phyloP scores from a whole-genome alignment of 169 alveolate genomes.

The Plasmodium billcollinsi region DNA sequence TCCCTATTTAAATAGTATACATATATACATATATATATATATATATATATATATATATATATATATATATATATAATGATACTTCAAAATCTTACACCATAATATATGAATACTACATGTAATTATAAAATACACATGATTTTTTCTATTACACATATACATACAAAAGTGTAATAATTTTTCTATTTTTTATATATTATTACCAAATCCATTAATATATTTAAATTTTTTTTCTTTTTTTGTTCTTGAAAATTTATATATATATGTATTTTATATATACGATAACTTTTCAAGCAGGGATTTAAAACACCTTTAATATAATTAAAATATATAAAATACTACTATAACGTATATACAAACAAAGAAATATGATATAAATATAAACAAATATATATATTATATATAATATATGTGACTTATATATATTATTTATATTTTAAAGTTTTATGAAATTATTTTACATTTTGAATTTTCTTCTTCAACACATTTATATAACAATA shows the following conservation, averaged over 20 bases:
- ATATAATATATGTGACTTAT: no score
- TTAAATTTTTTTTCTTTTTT: background rate
- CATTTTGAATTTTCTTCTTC: no score
- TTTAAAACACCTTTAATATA: no score
- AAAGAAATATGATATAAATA: no score
- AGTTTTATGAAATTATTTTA: no score
- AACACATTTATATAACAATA: no score
- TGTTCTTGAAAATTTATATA: background rate
- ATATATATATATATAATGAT: background rate
- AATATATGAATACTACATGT: no score
- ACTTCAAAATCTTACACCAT: background rate
- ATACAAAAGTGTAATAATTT: background rate
- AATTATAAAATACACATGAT: no score
- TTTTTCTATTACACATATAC: background rate
- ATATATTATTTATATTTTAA: no score
- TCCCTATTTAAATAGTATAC: conserved; percentile 10
- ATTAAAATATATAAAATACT: no score
- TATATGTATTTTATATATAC: background rate
- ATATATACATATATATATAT: conserved; percentile 5
- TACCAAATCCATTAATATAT: conserved; percentile 8
- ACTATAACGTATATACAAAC: no score
- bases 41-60: background rate
- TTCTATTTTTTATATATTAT: background rate
- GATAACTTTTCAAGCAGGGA: background rate
- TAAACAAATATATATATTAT: no score